Base-by-base conservation (phyloP, 1,284 basidiomycete species). In the Earliella scabrosa region DNA sequence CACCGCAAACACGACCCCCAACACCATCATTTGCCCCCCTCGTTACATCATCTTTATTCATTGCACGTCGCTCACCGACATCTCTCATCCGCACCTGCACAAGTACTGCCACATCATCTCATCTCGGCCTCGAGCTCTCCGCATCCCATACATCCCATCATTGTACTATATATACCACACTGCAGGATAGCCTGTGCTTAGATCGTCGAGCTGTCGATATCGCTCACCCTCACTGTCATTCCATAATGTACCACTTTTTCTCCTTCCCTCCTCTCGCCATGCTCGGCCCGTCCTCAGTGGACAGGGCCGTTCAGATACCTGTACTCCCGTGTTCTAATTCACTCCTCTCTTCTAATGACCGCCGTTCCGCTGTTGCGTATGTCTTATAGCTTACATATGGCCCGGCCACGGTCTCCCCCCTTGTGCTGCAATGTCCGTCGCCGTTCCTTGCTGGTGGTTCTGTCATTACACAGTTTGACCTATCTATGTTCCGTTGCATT, bases 291-390 rank as follows among this genome's bases (percentile, higher is more conserved):
- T 21, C 26, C 45, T 23, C 23, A 8, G 29, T 10, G 44, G 18
- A 9, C 26, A 18, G 35, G 35, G 11, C 35, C n/a, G 35, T 38
- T 41, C 40, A 38, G 27, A 50, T 56, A 58, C 45, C 44, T 55
- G 58, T 55, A 59, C 21, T 44, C 26, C 34, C 38, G 26, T 54
- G 51, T 41, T 52, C 24, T 58, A 54, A 55, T 54, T 16, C 31
- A 21, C 26, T n/a, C n/a, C n/a, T n/a, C 35, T 26, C 29, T 20
- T 45, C 38, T 45, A 52, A 48, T 59, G 39, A 44, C 49, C 45
- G 35, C 38, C 18, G 40, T n/a, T 27, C 44, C 43, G 43, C 24
- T 49, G 18, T 21, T n/a, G 31, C 24, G 13, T 20, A 9, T 26
- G 20, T n/a, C 39, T 45, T 40, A 32, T 47, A 45, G 36, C 24